A percentile compares a stretch with the other conserved stretches of the same genome.
Conservation (phyloP, 331 rosid species). For the Pyracantha coccinea region DNA sequence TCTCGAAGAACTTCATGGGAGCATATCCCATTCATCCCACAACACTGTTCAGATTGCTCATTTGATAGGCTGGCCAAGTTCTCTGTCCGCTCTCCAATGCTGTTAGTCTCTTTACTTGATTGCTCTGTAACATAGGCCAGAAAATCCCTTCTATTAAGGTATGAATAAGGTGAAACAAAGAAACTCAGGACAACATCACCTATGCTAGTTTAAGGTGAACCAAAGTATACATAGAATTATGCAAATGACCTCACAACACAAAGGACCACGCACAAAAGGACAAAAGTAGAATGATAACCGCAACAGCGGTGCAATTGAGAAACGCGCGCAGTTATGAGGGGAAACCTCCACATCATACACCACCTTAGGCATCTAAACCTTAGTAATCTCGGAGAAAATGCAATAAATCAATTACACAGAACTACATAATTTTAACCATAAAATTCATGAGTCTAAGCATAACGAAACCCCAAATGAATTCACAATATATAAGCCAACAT, state of each 20-base stretch:
- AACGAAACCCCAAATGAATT: background rate
- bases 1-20: constrained; percentile 85
- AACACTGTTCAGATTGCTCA: constrained; percentile 36
- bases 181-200: background rate
- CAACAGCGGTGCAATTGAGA: background rate
- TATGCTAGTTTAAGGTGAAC: background rate
- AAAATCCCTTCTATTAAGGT: background rate
- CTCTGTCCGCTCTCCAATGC: constrained; percentile 22
- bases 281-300: background rate
- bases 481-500: background rate
- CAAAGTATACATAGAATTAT: background rate
- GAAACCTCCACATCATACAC: background rate
- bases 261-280: background rate
- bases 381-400: background rate
- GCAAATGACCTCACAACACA: background rate
- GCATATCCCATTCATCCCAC: constrained; percentile 76
- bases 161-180: background rate
- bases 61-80: constrained; percentile 29
- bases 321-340: background rate
- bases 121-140: constrained; percentile 35
- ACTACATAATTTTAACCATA: background rate
- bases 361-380: background rate
- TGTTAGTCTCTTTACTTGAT: constrained; percentile 28
- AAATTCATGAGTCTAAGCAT: background rate
- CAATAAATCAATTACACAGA: background rate